phyloP scores from a whole-genome alignment of 2,329 filamentous ascomycete species.

The Colletotrichum plurivorum region DNA sequence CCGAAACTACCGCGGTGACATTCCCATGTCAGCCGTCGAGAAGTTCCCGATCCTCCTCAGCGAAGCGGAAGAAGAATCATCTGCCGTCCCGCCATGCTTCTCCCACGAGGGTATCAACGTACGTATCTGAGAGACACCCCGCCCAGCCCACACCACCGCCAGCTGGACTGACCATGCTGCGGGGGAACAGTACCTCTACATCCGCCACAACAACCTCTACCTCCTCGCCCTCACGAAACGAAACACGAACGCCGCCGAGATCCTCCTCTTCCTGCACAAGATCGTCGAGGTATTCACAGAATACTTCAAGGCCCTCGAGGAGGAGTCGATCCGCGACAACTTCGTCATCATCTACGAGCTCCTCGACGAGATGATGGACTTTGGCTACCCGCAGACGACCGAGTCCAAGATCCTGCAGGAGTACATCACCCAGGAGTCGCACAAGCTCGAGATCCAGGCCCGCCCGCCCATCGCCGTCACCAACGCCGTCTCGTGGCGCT shows the following conservation, averaged over 20 bases:
- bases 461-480: conserved; percentile 97
- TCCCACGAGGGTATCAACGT: conserved; percentile 99
- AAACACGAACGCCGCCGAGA: conserved; percentile 98
- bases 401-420: conserved; percentile 99
- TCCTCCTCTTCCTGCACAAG: conserved; percentile 97
- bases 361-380: conserved; percentile 99
- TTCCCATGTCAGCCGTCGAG: conserved; percentile 99
- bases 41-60: conserved; percentile 96
- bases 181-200: conserved; percentile 87
- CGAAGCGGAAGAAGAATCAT: conserved; percentile 99
- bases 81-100: conserved; percentile 96
- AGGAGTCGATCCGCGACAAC: conserved; percentile 99
- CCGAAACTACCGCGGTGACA: conserved; percentile 98
- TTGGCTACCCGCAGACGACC: conserved; percentile 98
- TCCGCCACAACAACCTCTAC: conserved; percentile 99
- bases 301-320: conserved; percentile 99
- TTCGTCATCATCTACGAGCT: conserved; percentile 99
- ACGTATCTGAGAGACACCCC: conserved; percentile 53
- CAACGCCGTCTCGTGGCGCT: conserved; percentile 98
- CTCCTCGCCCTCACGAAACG: conserved; percentile 97
- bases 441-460: conserved; percentile 97
- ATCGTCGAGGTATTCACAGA: conserved; percentile 99
- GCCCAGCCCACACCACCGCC: conserved; percentile 24
- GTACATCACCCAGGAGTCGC: conserved; percentile 99
- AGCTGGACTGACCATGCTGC: conserved; percentile 36